A percentile compares a stretch with the other conserved stretches of the same genome.
phyloP scores from a whole-genome alignment of 106 monocot genomes.

The Dendrobium nobile region DNA sequence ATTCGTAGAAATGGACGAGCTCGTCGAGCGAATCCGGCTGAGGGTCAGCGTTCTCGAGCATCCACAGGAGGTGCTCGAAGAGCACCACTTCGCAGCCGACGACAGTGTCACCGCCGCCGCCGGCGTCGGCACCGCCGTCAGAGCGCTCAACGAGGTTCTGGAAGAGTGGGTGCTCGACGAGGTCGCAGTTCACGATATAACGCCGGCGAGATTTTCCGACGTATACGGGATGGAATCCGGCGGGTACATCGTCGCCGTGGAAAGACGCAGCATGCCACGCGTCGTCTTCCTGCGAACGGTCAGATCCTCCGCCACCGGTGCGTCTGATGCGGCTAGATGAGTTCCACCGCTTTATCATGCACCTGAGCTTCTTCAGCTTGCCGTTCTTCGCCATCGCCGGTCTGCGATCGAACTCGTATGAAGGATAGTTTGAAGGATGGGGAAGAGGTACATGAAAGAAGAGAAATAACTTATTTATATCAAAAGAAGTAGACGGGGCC shows the following conservation, averaged over 20 bases:
- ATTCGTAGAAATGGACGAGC: slow-evolving; percentile 53
- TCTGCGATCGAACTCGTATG: background rate
- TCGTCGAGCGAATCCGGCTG: slow-evolving; percentile 52
- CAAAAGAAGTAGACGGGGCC: background rate
- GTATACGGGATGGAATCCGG: slow-evolving; percentile 48
- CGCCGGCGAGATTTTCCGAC: slow-evolving; percentile 64
- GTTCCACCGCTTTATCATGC: slow-evolving; percentile 72
- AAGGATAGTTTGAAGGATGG: background rate
- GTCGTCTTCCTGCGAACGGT: slow-evolving; percentile 7
- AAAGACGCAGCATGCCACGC: slow-evolving; percentile 16
- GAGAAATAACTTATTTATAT: background rate
- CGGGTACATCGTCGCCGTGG: slow-evolving; percentile 33
- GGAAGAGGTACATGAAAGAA: background rate
- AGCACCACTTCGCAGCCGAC: slow-evolving; percentile 67
- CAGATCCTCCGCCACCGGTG: slow-evolving; percentile 6
- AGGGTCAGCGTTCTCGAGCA: slow-evolving; percentile 63
- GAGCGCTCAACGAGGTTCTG: slow-evolving; percentile 34
- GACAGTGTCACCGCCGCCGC: slow-evolving; percentile 10
- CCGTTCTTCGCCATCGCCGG: slow-evolving; percentile 13
- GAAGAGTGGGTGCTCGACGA: slow-evolving; percentile 46
- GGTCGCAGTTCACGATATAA: slow-evolving; percentile 33
- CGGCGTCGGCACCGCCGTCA: background rate
- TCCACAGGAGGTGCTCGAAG: slow-evolving; percentile 73
- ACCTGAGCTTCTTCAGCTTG: slow-evolving; percentile 66
- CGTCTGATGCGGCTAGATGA: slow-evolving; percentile 23